These are phyloP conservation scores for Aspergillus fijiensis DNA, from an alignment of 2,329 filamentous ascomycete species.

Conservation along the genomic window DNA sequence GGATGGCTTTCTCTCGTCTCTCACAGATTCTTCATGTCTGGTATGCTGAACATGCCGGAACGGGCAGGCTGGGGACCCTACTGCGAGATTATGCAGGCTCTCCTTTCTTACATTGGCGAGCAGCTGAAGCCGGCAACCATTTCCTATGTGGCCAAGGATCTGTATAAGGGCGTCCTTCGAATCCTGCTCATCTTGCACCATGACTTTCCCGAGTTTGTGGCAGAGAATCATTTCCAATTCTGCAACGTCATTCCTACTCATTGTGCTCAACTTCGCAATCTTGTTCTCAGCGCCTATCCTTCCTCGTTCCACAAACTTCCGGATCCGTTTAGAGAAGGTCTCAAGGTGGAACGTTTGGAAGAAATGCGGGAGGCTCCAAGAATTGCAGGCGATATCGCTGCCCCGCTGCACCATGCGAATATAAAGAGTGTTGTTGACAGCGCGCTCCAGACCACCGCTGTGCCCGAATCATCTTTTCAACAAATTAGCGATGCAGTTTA, in stretches of 20 bases:
- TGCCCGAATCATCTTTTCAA: conserved; percentile 67
- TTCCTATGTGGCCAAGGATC: conserved; percentile 69
- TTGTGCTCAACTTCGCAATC: conserved; percentile 83
- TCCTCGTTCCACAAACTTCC: conserved; percentile 68
- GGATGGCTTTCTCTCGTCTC: conserved; percentile 80
- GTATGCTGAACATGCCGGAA: conserved; percentile 67
- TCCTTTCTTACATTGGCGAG: conserved; percentile 73
- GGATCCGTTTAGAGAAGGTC: conserved; percentile 68
- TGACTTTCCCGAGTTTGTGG: conserved; percentile 90
- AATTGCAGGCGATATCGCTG: conserved; percentile 62
- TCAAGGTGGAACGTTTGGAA: conserved; percentile 75
- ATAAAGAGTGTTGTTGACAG: conserved; percentile 56
- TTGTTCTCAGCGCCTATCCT: conserved; percentile 79
- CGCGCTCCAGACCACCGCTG: conserved; percentile 57
- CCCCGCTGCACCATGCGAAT: conserved; percentile 48
- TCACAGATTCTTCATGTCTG: conserved; percentile 81
- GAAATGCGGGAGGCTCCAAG: conserved; percentile 69
- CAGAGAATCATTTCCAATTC: conserved; percentile 79
- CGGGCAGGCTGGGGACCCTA: conserved; percentile 74
- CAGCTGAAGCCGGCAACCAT: conserved; percentile 73
- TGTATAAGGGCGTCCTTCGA: conserved; percentile 81
- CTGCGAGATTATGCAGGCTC: conserved; percentile 68
- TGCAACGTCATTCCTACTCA: conserved; percentile 78
- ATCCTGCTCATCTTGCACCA: conserved; percentile 84
- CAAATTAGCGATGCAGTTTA: conserved; percentile 74